Evolutionary conservation across 108 stramenopile species (phyloP), one percentile per base, ranked within the genome.

Genomic region (Cylindrotheca fusiformis): DNA sequence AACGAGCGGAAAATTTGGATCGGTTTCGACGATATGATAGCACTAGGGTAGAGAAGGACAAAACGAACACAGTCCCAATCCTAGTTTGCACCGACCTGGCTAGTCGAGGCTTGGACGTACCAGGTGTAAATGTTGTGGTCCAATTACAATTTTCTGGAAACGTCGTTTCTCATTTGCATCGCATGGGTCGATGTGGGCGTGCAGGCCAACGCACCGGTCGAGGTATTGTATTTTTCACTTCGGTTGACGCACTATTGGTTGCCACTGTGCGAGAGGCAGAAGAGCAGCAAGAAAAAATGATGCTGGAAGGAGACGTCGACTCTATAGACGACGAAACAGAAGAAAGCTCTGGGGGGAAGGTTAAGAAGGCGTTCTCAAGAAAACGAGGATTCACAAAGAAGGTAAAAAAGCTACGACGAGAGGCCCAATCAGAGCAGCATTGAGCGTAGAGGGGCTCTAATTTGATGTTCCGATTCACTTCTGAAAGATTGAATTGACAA

Each of bases 51-150:
- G 55, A 32, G 20, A 30, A 24, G 17, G 52, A 79, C 14, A 59
- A 74, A 36, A 55, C 75, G 1, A 93, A 84, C 59, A 68, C 89
- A 4, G 92, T 85, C 4, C 82, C 87, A 10, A 80, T 99, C 20
- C 62, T 99, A 33, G 94, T 99, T 12, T 95, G 94, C 41, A 99
- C 97, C 26, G 98, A 99, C 63, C 67, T 98, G 51, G 99, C 97
- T 2, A 87, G 91, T 18, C 79, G 99, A 17, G 98, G 99, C 19
- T 78, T 99, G 36, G 98, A 99, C 51, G 88, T 99, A 30, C 90
- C 94, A n/a, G 96, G 90, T 29, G 97, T 99, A 12, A 91, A 87
- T 29, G 90, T 87, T 12, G 95, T 99, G 2, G 93, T 99, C 21
- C 97, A 99, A 63, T 76, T 94, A 36, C 96, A 99, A 63, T 97